Conservation (phyloP, 495 filamentous ascomycete species). For the Hypoxylon rickii region DNA sequence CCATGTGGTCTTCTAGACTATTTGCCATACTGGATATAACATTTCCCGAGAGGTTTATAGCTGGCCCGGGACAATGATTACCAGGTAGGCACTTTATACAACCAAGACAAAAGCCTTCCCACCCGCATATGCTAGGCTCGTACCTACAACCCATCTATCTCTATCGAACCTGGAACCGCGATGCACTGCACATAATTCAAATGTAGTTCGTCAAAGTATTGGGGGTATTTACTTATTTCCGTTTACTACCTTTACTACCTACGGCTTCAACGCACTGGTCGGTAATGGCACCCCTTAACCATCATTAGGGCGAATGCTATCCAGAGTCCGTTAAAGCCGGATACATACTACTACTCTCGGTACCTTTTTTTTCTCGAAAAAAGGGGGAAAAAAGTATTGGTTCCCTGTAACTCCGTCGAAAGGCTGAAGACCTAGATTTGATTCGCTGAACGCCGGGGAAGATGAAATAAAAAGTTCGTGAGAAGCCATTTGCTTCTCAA, state of each 20-base stretch:
- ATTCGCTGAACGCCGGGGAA: constrained; percentile 24
- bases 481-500: constrained; percentile 13
- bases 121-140: no score
- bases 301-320: constrained; percentile 13
- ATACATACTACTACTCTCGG: background rate
- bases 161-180: no score
- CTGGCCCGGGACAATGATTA: no score
- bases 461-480: constrained; percentile 13
- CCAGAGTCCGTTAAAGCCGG: constrained; percentile 13
- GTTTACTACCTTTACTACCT: background rate
- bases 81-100: no score
- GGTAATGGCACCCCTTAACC: constrained; percentile 4
- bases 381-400: constrained; percentile 1
- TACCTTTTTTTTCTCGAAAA: background rate
- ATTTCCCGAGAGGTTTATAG: no score
- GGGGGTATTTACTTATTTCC: background rate
- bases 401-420: constrained; percentile 23
- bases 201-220: background rate
- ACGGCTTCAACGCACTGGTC: background rate
- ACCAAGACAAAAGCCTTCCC: no score
- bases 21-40: no score
- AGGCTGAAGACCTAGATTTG: constrained; percentile 17
- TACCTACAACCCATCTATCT: no score
- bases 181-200: no score
- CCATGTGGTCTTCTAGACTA: no score